Conservation (phyloP, 306 rosid genomes). For the Glycine tomentella region DNA sequence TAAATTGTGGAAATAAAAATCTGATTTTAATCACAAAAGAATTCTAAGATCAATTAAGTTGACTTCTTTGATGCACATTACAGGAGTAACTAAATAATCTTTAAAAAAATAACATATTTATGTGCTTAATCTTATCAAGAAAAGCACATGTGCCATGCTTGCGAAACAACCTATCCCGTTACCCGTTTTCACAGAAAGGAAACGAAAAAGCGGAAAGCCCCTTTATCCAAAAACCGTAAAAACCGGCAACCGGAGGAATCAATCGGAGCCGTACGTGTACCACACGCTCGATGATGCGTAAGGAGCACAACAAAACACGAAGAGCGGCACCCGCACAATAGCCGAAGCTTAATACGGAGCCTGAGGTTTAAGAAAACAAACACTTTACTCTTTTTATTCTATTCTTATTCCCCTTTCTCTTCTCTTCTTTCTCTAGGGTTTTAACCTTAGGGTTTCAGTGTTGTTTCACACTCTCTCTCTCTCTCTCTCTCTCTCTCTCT, state of each 20-base stretch:
- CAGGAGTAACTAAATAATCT: too few relatives aligned
- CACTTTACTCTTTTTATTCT: constrained; percentile 30
- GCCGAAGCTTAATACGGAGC: background rate
- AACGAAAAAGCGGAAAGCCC: background rate
- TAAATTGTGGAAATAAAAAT: too few relatives aligned
- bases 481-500: background rate
- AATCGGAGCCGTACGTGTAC: constrained; percentile 7
- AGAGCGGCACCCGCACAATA: background rate
- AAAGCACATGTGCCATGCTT: constrained; percentile 14
- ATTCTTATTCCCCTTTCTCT: background rate
- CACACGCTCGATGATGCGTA: background rate
- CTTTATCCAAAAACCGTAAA: background rate
- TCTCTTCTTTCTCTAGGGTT: background rate
- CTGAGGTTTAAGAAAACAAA: constrained; percentile 47
- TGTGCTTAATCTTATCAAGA: background rate
- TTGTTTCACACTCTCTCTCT: background rate
- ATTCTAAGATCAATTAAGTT: too few relatives aligned
- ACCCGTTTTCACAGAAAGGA: background rate
- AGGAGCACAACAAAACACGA: background rate
- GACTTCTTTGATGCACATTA: too few relatives aligned
- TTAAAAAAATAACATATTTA: too few relatives aligned
- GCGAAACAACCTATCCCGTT: constrained; percentile 1
- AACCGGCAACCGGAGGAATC: background rate
- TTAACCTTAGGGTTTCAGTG: constrained; percentile 12
- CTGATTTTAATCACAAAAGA: too few relatives aligned